Conservation (phyloP, 495 filamentous ascomycete genomes). For the Tetracladium marchalianum region DNA sequence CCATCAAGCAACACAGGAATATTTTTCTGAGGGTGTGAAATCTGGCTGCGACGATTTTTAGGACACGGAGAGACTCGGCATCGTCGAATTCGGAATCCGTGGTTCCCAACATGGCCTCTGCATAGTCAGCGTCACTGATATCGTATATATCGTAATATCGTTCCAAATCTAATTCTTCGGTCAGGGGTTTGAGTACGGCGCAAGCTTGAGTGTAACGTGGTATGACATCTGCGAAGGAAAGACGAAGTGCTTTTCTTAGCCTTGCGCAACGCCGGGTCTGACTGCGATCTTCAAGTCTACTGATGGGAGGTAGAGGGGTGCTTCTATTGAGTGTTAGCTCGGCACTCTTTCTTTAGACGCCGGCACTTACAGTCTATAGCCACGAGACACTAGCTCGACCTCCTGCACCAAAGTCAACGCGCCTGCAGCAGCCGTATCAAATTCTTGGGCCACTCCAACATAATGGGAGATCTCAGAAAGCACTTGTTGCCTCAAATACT, state of each 20-base stretch:
- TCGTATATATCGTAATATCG: slow-evolving; percentile 92
- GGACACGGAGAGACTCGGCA: slow-evolving; percentile 62
- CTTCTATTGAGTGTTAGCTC: slow-evolving; percentile 51
- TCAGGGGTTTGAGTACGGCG: slow-evolving; percentile 54
- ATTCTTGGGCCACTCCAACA: slow-evolving; percentile 67
- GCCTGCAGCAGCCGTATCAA: slow-evolving; percentile 70
- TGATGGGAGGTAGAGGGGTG: slow-evolving; percentile 76
- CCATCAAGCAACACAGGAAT: slow-evolving; percentile 75
- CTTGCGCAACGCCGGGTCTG: slow-evolving; percentile 70
- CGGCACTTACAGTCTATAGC: slow-evolving; percentile 70
- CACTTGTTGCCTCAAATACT: slow-evolving; percentile 69
- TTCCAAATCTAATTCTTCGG: slow-evolving; percentile 69
- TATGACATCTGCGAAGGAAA: slow-evolving; percentile 58
- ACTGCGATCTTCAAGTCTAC: slow-evolving; percentile 65
- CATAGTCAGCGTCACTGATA: slow-evolving; percentile 67
- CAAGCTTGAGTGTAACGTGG: slow-evolving; percentile 59
- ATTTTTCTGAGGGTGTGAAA: slow-evolving; percentile 73
- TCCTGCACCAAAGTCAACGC: slow-evolving; percentile 87
- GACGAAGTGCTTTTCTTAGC: slow-evolving; percentile 63
- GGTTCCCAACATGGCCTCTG: slow-evolving; percentile 52
- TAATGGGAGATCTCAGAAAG: slow-evolving; percentile 64
- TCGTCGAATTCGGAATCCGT: slow-evolving; percentile 57
- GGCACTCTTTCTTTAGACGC: not conserved
- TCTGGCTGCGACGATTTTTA: slow-evolving; percentile 71
- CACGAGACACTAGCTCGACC: slow-evolving; percentile 88